phyloP scores from a whole-genome alignment of 495 filamentous ascomycete genomes.

The Penicillium canescens region DNA sequence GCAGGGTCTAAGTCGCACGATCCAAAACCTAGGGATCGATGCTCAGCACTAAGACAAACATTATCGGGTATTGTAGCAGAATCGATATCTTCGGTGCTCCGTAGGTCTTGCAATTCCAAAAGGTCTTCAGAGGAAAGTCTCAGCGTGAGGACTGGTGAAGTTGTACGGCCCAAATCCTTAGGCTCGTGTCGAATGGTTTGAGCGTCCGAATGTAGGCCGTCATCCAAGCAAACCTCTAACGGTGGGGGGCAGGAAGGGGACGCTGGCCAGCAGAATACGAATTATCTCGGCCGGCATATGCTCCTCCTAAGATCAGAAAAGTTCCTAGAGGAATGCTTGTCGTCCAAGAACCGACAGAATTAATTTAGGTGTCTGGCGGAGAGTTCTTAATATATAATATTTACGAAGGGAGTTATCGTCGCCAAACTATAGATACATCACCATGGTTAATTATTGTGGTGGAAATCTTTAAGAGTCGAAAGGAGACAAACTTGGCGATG shows the following conservation, averaged over 20 bases:
- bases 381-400: no score
- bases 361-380: no score
- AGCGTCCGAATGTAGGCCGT: background rate
- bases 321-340: no score
- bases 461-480: no score
- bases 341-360: no score
- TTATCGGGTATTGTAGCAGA: background rate
- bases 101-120: background rate
- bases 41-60: background rate
- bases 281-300: no score
- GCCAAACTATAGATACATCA: no score
- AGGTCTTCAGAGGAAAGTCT: slow-evolving; percentile 2
- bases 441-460: no score
- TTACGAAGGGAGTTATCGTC: no score
- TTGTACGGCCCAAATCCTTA: background rate
- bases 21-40: background rate
- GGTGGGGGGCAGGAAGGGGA: slow-evolving; percentile 14
- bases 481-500: no score
- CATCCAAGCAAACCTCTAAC: slow-evolving; percentile 12
- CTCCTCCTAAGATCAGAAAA: no score
- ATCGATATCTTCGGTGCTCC: background rate
- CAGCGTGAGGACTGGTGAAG: background rate
- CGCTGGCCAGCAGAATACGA: slow-evolving; percentile 1
- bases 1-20: slow-evolving; percentile 1
- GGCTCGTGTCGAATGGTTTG: slow-evolving; percentile 3